Conservation (phyloP, 73 alveolate genomes). For the Paraurostyla sp. region DNA sequence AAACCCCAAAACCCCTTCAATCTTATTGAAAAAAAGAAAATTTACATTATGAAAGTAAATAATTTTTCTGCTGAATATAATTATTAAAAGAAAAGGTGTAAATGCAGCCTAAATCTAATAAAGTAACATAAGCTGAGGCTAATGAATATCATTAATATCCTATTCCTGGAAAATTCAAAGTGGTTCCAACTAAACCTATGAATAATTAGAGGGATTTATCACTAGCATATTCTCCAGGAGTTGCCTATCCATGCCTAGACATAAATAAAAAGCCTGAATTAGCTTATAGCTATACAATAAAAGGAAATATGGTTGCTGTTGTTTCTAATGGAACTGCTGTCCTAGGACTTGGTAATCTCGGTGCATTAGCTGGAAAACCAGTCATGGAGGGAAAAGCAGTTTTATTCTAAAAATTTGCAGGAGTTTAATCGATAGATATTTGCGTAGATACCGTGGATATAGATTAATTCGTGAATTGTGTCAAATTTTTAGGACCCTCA, state of each 20-base stretch:
- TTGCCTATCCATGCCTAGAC: constrained; percentile 87
- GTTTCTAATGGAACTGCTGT: constrained; percentile 85
- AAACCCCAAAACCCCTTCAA: no score
- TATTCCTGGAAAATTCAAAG: constrained; percentile 72
- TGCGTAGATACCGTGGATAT: constrained; percentile 74
- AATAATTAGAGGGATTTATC: constrained; percentile 56
- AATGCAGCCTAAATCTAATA: no score
- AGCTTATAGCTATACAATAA: constrained; percentile 80
- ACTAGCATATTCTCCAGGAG: constrained; percentile 93
- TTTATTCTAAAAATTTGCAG: constrained; percentile 80
- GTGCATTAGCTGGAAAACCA: constrained; percentile 86
- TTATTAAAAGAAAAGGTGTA: no score
- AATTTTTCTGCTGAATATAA: no score
- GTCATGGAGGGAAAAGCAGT: constrained; percentile 92
- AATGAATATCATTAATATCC: constrained; percentile 66
- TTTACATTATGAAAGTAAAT: no score
- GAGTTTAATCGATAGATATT: constrained; percentile 72
- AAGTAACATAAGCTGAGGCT: constrained; percentile 58
- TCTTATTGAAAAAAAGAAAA: no score
- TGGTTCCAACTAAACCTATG: constrained; percentile 70
- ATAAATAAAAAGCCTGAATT: constrained; percentile 81
- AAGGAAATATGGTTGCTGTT: constrained; percentile 81
- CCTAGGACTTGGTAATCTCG: constrained; percentile 83
- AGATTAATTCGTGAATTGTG: constrained; percentile 71
- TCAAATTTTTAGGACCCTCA: constrained; percentile 73